phyloP scores from a whole-genome alignment of 2,329 filamentous ascomycete species.

The Mariannaea sp. region DNA sequence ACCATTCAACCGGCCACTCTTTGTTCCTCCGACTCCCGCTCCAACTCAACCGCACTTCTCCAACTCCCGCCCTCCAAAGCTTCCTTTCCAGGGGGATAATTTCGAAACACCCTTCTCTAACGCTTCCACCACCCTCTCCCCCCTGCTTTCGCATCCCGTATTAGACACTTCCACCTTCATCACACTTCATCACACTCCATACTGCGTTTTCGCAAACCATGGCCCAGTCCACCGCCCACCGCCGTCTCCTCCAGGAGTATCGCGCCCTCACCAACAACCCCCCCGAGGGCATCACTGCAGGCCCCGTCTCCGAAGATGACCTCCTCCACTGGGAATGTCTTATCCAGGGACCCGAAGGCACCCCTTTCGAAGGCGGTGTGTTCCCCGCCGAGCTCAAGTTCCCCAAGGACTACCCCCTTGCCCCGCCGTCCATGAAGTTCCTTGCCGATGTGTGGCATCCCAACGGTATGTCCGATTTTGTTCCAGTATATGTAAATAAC shows the following conservation, averaged over 20 bases:
- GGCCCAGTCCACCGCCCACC: conserved; percentile 67
- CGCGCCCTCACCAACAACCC: conserved; percentile 90
- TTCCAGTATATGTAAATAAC: conserved; percentile 2
- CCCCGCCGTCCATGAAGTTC: conserved; percentile 96
- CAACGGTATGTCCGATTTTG: conserved; percentile 67
- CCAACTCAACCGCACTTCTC: neutral
- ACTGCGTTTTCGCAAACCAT: too few relatives aligned
- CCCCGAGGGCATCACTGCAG: conserved; percentile 96
- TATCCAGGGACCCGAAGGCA: conserved; percentile 93
- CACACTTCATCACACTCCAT: too few relatives aligned
- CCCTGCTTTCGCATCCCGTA: too few relatives aligned
- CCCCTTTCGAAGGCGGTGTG: conserved; percentile 93
- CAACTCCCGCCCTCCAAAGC: neutral
- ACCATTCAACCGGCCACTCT: neutral
- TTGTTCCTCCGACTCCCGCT: neutral
- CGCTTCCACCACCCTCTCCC: neutral
- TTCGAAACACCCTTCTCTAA: neutral
- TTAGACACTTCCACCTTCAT: too few relatives aligned
- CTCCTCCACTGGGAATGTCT: conserved; percentile 95
- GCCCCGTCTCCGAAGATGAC: conserved; percentile 91
- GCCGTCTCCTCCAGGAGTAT: conserved; percentile 95
- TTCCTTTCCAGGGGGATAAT: too few relatives aligned
- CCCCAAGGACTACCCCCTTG: conserved; percentile 94
- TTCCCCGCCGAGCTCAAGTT: conserved; percentile 96
- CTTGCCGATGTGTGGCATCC: conserved; percentile 94